phyloP scores from a whole-genome alignment of 345 rosid genomes.

The Raphanus sativus region DNA sequence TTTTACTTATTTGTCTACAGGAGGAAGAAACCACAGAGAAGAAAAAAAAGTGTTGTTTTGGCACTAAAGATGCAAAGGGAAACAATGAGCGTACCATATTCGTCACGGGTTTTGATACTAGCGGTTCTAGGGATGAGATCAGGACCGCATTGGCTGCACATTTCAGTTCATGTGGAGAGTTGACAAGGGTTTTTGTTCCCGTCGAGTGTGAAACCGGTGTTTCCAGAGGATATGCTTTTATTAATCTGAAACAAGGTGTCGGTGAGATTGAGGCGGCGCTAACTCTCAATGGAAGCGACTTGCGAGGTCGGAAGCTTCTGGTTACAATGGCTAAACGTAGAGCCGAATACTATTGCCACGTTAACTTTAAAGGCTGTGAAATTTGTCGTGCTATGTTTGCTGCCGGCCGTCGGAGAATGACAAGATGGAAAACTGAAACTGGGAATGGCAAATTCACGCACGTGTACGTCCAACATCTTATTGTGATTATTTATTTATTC shows the following conservation, averaged over 20 bases:
- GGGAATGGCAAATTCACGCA: too few species aligned
- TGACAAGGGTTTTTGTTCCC: not conserved
- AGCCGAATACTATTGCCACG: not conserved
- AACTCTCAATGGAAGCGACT: slow-evolving; percentile 47
- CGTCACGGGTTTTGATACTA: not conserved
- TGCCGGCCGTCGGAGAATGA: not conserved
- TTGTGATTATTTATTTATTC: too few species aligned
- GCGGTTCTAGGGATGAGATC: not conserved
- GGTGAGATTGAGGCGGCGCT: slow-evolving; percentile 48
- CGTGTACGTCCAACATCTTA: too few species aligned
- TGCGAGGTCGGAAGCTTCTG: slow-evolving; percentile 41
- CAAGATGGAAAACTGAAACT: too few species aligned
- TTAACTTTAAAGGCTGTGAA: not conserved
- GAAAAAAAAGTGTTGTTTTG: not conserved
- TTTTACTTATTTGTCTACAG: too few species aligned
- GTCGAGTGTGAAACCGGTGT: not conserved
- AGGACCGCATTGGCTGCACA: not conserved
- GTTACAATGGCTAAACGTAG: slow-evolving; percentile 61
- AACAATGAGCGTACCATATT: not conserved
- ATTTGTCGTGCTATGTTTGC: not conserved
- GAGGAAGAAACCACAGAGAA: not conserved
- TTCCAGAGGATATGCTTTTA: not conserved
- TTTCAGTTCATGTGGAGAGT: not conserved
- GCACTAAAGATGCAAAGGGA: not conserved
- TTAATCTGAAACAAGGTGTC: not conserved